Base-by-base conservation (phyloP, 208 protist species). In the Strigomonas culicis region DNA sequence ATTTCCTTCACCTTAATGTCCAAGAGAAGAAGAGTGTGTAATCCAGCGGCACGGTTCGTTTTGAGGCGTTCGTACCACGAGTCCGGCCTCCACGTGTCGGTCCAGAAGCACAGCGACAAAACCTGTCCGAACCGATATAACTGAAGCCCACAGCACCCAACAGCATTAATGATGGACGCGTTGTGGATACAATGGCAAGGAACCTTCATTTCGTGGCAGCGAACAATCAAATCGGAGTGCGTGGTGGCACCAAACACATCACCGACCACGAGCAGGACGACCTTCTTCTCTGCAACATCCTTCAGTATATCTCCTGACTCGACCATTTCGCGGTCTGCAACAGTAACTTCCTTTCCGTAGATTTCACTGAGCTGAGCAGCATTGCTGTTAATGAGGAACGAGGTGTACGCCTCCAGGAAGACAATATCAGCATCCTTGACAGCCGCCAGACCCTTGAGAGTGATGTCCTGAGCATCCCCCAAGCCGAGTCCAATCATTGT, bases 1-100 rank as follows among this genome's bases (percentile, higher is more conserved):
- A 97, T 90, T 78, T 99, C 98, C 72, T 99, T 99, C 4, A 99
- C 98, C 77, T 99, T 99, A 72, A 99, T 99, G 79, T 99, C 98
- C n/a, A 99, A 81, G 6, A 99, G 75, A 13, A 98, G 93, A 3
- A 99, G 82, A 4, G 98, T 99, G 78, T 99, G 99, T 28, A 99
- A 70, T 19, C 98, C 98, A 50, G 66, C 58, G 4, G 59, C 47
- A 15, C 66, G 51, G 78, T 99, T 99, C 39, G 68, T 68, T 50
- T 77, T 75, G 34, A 99, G 88, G 57, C 98, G 94, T 30, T 98
- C 86, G 72, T 99, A 99, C 82, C 98, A 99, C 28, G 77, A 94
- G 70, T 98, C 94, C 17, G 99, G 99, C 28, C 86, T 69, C 97
- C 97, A 99, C 8, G 73, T 97, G 1, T 99, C 97, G 17, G 95